Evolutionary conservation across 257 asterid species (phyloP).

Genomic region (Mentha longifolia): DNA sequence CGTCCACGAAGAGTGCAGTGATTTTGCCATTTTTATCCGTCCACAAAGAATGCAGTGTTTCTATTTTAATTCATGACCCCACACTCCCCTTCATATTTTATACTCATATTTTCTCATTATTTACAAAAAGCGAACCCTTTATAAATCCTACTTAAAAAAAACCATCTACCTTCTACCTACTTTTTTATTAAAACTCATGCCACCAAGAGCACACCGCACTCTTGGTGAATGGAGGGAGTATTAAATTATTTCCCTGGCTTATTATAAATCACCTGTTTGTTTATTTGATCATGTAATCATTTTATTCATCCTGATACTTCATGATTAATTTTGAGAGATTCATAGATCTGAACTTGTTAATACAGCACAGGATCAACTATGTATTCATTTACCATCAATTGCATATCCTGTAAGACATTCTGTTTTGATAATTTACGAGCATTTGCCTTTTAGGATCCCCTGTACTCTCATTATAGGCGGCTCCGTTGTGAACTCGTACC

Average conservation of each 20-base stretch:
- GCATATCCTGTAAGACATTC: neutral
- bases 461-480: conserved; percentile 72
- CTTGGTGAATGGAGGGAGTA: neutral
- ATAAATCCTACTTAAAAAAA: no score
- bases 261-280: neutral
- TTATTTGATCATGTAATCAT: neutral
- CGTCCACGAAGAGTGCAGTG: no score
- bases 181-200: no score
- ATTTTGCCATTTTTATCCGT: no score
- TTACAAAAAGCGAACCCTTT: no score
- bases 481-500: conserved; percentile 80
- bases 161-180: no score
- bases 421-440: conserved; percentile 23
- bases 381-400: conserved; percentile 13
- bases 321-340: neutral
- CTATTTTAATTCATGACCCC: no score
- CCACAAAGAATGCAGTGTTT: no score
- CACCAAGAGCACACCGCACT: no score
- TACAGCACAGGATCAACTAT: neutral
- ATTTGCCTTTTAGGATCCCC: conserved; percentile 67
- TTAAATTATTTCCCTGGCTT: neutral
- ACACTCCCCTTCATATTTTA: no score
- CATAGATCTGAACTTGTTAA: conserved; percentile 12
- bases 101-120: no score
- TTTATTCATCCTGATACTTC: neutral